Base-by-base conservation (phyloP, 768 basidiomycete genomes). In the Boletus speciosus region DNA sequence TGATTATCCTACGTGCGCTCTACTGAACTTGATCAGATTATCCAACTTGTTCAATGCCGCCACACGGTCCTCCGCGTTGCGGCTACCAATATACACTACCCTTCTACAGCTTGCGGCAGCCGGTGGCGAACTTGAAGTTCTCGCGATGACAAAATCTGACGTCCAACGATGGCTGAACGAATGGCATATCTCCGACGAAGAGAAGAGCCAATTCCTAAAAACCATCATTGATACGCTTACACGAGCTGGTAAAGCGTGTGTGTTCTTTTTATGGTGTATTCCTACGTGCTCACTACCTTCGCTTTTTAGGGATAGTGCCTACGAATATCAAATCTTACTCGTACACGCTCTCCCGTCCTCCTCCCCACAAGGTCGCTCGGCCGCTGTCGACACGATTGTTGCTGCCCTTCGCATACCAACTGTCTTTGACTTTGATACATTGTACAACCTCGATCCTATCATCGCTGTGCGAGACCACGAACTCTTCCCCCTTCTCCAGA, bases 1-100 rank as follows among this genome's bases (percentile, higher is more conserved):
- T 32, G 34, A 29, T 52, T 19, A 4, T 47, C 11, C 7, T 39
- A 25, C 8, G 10, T 47, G n/a, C 49, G 39, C 56, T 42, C n/a
- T 41, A 27, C 50, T 51, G 43, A 59, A 48, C 21, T 46, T 41
- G 37, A 53, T 27, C 59, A 93, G 91, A 63, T 73, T 93, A 10
- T 85, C 91, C 23, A 92, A 91, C 66, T 70, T 93, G 31, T 92
- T 91, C 79, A 92, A 93, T 63, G 78, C 85, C 11, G 71, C 84
- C 12, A 86, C 90, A 25, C 80, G 81, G 51, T 76, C 72, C 44
- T 92, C 90, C 4, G 67, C 82, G 15, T 73, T 88, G 52, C 84
- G 91, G 5, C 71, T 82, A 31, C 64, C 75, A 6, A 85, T 90
- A 21, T 89, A 85, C 61, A 77, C 72, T 19, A 72, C 81, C 9